phyloP scores from a whole-genome alignment of 805 yeast species.

The Wickerhamiella hasegawae region DNA sequence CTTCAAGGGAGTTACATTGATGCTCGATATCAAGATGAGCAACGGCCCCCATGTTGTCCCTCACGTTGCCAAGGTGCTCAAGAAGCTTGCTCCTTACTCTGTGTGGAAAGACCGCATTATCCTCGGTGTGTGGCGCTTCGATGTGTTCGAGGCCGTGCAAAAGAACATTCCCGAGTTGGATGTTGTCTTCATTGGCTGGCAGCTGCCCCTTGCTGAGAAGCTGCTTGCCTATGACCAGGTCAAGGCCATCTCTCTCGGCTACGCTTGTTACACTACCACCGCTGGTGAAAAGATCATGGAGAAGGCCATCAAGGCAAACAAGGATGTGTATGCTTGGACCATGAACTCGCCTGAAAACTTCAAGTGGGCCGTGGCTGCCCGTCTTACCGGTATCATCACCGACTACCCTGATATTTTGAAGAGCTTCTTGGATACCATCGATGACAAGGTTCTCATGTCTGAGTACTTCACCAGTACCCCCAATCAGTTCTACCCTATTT shows the following conservation, averaged over 20 bases:
- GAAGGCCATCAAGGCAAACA: slow-evolving; percentile 19
- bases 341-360: slow-evolving; percentile 27
- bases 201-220: slow-evolving; percentile 21
- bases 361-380: slow-evolving; percentile 23
- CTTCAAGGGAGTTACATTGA: slow-evolving; percentile 21
- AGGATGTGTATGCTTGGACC: slow-evolving; percentile 37
- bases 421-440: slow-evolving; percentile 10
- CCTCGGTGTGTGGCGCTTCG: slow-evolving; percentile 38
- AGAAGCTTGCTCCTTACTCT: slow-evolving; percentile 24
- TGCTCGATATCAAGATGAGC: slow-evolving; percentile 37
- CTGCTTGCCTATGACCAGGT: slow-evolving; percentile 33
- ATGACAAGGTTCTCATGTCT: slow-evolving; percentile 14
- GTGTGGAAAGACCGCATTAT: slow-evolving; percentile 33
- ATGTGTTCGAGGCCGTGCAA: slow-evolving; percentile 29
- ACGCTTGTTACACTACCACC: slow-evolving; percentile 29
- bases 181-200: slow-evolving; percentile 25
- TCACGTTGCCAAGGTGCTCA: slow-evolving; percentile 25
- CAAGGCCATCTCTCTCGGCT: slow-evolving; percentile 37
- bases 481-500: slow-evolving; percentile 12
- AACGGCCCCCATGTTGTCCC: slow-evolving; percentile 29
- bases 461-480: slow-evolving; percentile 17
- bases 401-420: slow-evolving; percentile 23
- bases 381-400: slow-evolving; percentile 28
- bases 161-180: slow-evolving; percentile 24
- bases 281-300: slow-evolving; percentile 24